Evolutionary conservation across 2,329 filamentous ascomycete species (phyloP).

Genomic region (Paramyrothecium roridum): DNA sequence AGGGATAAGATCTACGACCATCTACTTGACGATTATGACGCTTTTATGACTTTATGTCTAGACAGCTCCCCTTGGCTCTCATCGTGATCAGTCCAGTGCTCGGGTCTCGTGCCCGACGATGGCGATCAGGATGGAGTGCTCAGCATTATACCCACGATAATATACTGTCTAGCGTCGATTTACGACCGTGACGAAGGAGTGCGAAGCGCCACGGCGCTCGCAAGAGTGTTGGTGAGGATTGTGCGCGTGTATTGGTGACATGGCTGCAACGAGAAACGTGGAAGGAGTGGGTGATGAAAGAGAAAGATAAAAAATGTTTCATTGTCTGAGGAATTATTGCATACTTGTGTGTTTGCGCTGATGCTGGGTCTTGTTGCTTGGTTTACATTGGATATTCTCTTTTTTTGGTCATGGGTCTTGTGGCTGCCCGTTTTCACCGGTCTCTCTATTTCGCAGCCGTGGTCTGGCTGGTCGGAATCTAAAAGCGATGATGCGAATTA

Average conservation of each 20-base stretch:
- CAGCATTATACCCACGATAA: slow-evolving; percentile 36
- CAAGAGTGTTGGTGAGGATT: slow-evolving; percentile 5
- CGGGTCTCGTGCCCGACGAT: background rate
- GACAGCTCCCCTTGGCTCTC: slow-evolving; percentile 35
- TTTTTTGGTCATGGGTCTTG: slow-evolving; percentile 6
- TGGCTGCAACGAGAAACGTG: slow-evolving; percentile 2
- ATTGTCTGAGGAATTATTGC: slow-evolving; percentile 14
- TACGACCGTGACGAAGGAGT: slow-evolving; percentile 29
- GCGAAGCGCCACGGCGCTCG: slow-evolving; percentile 11
- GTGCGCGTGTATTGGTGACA: background rate
- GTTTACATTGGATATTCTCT: slow-evolving; percentile 6
- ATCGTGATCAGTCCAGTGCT: slow-evolving; percentile 5
- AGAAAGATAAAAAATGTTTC: slow-evolving; percentile 24
- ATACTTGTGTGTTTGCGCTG: slow-evolving; percentile 12
- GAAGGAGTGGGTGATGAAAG: slow-evolving; percentile 12
- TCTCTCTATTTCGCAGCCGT: background rate
- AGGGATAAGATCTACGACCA: slow-evolving; percentile 29
- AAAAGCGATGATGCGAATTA: slow-evolving; percentile 5
- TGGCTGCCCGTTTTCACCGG: background rate
- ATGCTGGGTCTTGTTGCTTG: slow-evolving; percentile 5
- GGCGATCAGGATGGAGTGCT: background rate
- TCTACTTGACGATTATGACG: slow-evolving; percentile 42
- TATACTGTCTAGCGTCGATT: slow-evolving; percentile 32
- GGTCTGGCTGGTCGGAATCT: slow-evolving; percentile 18
- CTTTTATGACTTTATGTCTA: slow-evolving; percentile 46